phyloP scores from a whole-genome alignment of 1,139 yeast species.

The Geotrichum carabidarum region DNA sequence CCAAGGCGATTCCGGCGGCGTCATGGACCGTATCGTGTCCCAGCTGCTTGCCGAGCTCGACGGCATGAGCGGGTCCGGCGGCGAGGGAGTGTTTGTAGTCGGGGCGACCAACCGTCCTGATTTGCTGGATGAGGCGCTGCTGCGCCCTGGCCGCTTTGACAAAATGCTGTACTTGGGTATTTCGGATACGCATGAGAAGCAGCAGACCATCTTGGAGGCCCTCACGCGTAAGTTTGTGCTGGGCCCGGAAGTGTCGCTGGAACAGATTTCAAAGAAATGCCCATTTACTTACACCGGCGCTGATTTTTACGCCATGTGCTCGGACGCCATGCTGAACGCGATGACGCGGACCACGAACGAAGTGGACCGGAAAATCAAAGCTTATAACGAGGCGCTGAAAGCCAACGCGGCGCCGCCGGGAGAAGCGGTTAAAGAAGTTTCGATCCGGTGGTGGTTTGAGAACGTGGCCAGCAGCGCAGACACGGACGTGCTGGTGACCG shows the following conservation, averaged over 20 bases:
- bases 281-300: constrained; percentile 95
- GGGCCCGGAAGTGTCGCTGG: constrained; percentile 55
- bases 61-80: constrained; percentile 83
- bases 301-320: constrained; percentile 90
- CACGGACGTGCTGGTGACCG: constrained; percentile 59
- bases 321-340: constrained; percentile 92
- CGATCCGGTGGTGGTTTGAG: constrained; percentile 90
- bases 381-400: constrained; percentile 44
- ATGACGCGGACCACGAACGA: constrained; percentile 82
- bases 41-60: constrained; percentile 91
- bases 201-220: constrained; percentile 78
- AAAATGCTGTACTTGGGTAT: constrained; percentile 91
- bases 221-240: constrained; percentile 75
- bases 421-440: constrained; percentile 35
- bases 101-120: constrained; percentile 98
- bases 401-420: constrained; percentile 21
- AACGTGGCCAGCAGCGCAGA: constrained; percentile 67
- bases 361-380: constrained; percentile 61
- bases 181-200: constrained; percentile 85
- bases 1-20: constrained; percentile 98
- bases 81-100: constrained; percentile 93
- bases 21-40: constrained; percentile 95
- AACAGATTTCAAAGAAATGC: constrained; percentile 61
- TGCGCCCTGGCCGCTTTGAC: constrained; percentile 95
- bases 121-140: constrained; percentile 82